A percentile compares a stretch with the other conserved stretches of the same genome.
These are phyloP conservation scores for Orychophragmus violaceus DNA, from an alignment of 345 rosid species.

Conservation along the genomic window DNA sequence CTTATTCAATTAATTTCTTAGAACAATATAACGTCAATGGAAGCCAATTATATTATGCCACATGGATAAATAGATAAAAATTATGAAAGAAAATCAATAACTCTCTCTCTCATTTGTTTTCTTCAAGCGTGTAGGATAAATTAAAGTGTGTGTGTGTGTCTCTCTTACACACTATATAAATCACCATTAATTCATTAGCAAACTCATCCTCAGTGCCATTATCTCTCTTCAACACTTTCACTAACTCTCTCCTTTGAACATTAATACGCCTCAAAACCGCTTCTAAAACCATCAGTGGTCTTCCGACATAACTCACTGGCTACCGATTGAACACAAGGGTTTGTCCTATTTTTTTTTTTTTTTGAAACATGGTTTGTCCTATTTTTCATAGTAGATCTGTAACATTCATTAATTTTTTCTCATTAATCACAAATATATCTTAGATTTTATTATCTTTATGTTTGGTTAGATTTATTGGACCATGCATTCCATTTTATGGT, in stretches of 20 bases:
- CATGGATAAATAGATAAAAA: neutral
- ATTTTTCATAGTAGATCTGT: too few relatives aligned
- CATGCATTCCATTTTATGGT: neutral
- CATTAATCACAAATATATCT: neutral
- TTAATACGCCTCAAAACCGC: neutral
- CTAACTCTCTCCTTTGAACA: neutral
- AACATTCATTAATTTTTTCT: neutral
- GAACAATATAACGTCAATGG: neutral
- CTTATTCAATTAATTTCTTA: neutral
- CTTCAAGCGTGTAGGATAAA: neutral
- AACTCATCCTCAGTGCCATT: constrained; percentile 7
- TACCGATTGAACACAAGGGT: neutral
- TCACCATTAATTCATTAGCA: neutral
- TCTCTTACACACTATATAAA: neutral
- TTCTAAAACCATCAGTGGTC: constrained; percentile 4
- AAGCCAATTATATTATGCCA: neutral
- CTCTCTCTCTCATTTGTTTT: neutral
- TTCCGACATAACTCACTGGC: neutral
- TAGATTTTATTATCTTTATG: neutral
- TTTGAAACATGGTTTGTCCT: neutral
- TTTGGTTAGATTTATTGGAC: neutral
- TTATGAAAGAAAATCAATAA: neutral
- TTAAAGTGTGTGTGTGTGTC: neutral
- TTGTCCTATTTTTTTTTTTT: neutral
- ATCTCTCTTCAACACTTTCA: neutral